Evolutionary conservation across 495 filamentous ascomycete genomes (phyloP), one percentile per base, ranked within the genome.

Genomic region (Penicillium parvum): DNA sequence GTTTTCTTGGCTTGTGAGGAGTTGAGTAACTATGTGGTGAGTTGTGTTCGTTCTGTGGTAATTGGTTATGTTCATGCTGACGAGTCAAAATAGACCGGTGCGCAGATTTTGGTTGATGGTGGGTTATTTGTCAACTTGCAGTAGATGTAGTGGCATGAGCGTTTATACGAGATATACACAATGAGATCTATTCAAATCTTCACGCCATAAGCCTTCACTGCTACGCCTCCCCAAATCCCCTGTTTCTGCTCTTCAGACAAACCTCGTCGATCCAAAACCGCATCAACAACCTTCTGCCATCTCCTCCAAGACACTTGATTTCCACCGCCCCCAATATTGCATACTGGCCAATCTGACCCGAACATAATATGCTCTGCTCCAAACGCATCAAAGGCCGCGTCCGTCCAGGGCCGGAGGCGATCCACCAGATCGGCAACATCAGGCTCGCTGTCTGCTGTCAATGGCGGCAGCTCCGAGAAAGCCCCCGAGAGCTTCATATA

Each of bases 401-500:
- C 73, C 1, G 89, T 69, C 82, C 86, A 92, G 1, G 80, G 82
- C 36, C 63, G 63, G 3, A 84, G 45, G 16, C 48, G 40, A 10
- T 66, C 54, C 3, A 73, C 55, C 7, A 82, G 47, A 10, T 47
- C 47, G 16, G 68, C 54, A 9, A 76, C 65, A 42, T 74, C 55
- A 2, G 63, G 32, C 26, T 60, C 32, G 53, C 64, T 6, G 43
- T 56, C 48, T 52, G 61, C 7, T 63, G 57, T 30, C 40, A 66
- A 40, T 48, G 76, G 41, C 4, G 75, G 69, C 59, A 95, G 72
- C 67, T 94, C 86, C 3, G 81, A 76, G 58, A 96, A 91, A 26
- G 65, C 75, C 8, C 90, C 90, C 17, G 84, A 89, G n/a, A 95
- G 77, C 70, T 95, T 95, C 79, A 95, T 87, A 68, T 85, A 92